phyloP scores from a whole-genome alignment of 2,329 filamentous ascomycete genomes.

The Colletotrichum karsti region DNA sequence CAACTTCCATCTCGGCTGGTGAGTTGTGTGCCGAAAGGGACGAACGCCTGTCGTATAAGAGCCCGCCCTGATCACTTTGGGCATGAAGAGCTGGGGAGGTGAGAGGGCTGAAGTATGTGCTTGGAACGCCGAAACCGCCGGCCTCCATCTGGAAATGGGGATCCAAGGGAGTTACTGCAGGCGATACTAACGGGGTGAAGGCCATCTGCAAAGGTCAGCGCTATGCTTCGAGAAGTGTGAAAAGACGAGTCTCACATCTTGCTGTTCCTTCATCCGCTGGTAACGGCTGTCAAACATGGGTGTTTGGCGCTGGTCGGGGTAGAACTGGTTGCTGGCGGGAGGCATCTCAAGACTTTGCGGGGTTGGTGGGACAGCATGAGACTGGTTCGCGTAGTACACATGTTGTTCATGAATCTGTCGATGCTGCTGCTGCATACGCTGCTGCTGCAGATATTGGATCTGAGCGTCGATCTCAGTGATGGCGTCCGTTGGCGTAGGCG shows the following conservation, averaged over 20 bases:
- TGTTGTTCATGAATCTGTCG: constrained; percentile 66
- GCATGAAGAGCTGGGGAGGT: constrained; percentile 84
- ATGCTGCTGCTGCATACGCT: constrained; percentile 69
- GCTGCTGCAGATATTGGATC: constrained; percentile 72
- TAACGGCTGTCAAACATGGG: constrained; percentile 71
- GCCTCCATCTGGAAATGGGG: constrained; percentile 70
- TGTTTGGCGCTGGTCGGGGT: constrained; percentile 64
- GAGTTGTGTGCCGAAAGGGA: constrained; percentile 58
- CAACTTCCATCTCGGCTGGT: constrained; percentile 66
- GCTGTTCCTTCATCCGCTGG: constrained; percentile 73
- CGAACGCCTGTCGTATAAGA: constrained; percentile 54
- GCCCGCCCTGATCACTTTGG: constrained; percentile 64
- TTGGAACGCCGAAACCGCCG: constrained; percentile 68
- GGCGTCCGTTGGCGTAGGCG: constrained; percentile 56
- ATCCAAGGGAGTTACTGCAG: constrained; percentile 84
- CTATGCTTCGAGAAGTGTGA: constrained; percentile 15
- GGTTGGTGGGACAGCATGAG: constrained; percentile 77
- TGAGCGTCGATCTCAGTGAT: constrained; percentile 71
- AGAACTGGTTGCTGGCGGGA: constrained; percentile 66
- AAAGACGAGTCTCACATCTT: constrained; percentile 62
- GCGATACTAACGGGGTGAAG: constrained; percentile 84
- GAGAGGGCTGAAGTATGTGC: constrained; percentile 83
- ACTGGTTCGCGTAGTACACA: constrained; percentile 56
- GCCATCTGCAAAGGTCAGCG: constrained; percentile 63
- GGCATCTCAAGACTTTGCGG: constrained; percentile 84